Percentiles rank a stretch among this genome's conserved stretches.
These are phyloP conservation scores for Ampelocalamus luodianensis DNA, from an alignment of 176 grass and related monocot genomes.

Conservation along the genomic window DNA sequence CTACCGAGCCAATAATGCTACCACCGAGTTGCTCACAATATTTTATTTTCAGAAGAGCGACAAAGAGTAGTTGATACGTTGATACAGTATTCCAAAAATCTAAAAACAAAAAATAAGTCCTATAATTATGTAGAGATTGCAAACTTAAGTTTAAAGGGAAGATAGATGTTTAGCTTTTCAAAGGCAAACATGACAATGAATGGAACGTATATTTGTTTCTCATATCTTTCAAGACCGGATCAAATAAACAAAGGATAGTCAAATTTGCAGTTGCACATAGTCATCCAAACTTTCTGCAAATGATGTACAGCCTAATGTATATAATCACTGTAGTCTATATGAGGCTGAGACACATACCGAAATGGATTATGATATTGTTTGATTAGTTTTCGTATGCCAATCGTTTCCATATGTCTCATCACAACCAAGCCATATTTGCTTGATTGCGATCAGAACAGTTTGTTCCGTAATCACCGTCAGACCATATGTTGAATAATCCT, in stretches of 20 bases:
- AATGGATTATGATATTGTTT: neutral
- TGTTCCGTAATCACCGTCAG: slow-evolving; percentile 35
- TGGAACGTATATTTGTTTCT: neutral
- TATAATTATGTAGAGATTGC: neutral
- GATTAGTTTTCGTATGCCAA: neutral
- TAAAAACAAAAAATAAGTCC: neutral
- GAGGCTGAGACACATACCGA: neutral
- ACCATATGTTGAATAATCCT: too few relatives aligned
- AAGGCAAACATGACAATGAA: neutral
- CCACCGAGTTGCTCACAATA: neutral
- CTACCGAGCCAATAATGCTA: slow-evolving; percentile 22
- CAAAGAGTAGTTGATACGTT: neutral
- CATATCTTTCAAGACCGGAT: neutral
- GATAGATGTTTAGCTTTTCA: neutral
- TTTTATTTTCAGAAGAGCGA: slow-evolving; percentile 32
- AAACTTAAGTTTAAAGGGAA: neutral
- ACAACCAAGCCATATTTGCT: slow-evolving; percentile 12
- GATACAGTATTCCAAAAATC: neutral
- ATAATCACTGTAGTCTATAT: neutral
- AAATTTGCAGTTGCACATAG: neutral
- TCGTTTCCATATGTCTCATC: neutral
- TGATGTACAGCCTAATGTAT: too few relatives aligned
- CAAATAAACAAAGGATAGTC: neutral
- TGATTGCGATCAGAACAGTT: slow-evolving; percentile 7
- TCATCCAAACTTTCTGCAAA: neutral